Base-by-base conservation (phyloP, 2,329 filamentous ascomycete species). In the Dactylellina drechsleri region DNA sequence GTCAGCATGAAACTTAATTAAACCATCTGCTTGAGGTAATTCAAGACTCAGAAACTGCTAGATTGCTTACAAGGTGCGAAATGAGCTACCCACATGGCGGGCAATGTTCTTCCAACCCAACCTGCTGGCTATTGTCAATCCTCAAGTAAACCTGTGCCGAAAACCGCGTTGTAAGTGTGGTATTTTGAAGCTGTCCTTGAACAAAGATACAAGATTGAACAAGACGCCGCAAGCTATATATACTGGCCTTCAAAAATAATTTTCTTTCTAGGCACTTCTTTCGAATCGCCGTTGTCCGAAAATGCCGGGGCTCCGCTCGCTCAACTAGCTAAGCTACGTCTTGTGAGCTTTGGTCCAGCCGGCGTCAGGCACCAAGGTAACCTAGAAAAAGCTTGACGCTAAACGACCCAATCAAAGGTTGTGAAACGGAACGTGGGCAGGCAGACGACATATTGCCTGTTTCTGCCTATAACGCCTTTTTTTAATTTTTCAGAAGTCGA, bases 41-140 rank as follows among this genome's bases (percentile, higher is more conserved):
- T 4, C 5, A 10, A 36, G 6, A 15, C 15, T 12, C 7, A 16
- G 26, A 31, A 10, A 18, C 2, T 18, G 52, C 6, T 15, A 28
- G 20, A 54, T 5, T 23, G 61, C 65, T 61, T 56, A 68, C 65
- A 68, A 54, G 65, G 65, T 4, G 65, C 65, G 13, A 68, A 68
- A 28, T 68, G 65, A 15, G 65, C 65, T 28, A 68, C 49, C 56
- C 56, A 68, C 65, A 68, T 68, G 26, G 40, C 40, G 31, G 12
- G 4, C 43, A 20, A 23, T 23, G 23, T 23, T 23, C 31, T 36
- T 36, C 10, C 31, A 36, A 36, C 6, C 31, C 31, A 36, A 36
- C 31, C 6, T 7, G 31, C 1, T 10, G 5, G 7, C 13, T 15
- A 47, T 15, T 8, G 3, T n/a, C 43, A 15, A 18, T 47, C 43